Base-by-base conservation (phyloP, 164 flowering plant genomes). In the Houttuynia cordata region DNA sequence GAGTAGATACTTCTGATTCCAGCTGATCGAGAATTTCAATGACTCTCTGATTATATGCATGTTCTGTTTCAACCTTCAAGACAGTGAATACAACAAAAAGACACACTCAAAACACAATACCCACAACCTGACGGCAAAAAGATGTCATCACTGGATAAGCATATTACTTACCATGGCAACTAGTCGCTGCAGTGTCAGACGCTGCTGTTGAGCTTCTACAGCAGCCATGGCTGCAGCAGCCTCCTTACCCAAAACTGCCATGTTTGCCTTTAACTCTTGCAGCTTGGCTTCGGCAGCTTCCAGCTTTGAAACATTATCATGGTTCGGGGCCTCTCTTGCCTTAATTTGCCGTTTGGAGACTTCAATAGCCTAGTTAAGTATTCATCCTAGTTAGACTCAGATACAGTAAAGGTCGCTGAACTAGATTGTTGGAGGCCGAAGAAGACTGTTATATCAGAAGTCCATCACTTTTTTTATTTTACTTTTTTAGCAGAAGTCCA, bases 171-270 rank as follows among this genome's bases (percentile, higher is more conserved):
- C 98, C 97, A 87, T 84, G 56, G 97, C 54, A 68, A 89, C 80
- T 50, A 92, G 86, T 50, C 96, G 75, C 60, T 92, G 97, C 20
- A 89, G 85, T 25, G 98, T 92, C 71, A 89, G 67, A 59, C 96
- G 83, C 64, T 89, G 98, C 52, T 92, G 98, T 74, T 92, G 98
- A 58, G 82, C 85, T 79, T 92, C 98, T 51, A 92, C 97, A 69
- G 96, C 91, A 69, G 91, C 78, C 97, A 92, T 89, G 59, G 98
- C 88, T 24, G 96, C 83, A 18, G 81, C 74, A 69, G 98, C 98
- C 78, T 92, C 98, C 78, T 87, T 92, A 55, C 97, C 96, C 74
- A 89, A 72, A 56, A 69, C 74, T 62, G 77, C 77, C 82, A 83
- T 77, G 74, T 85, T 87, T 56, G 88, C 81, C 70, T 85, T 90